Evolutionary conservation across 148 eudicot species (phyloP).

Genomic region (Nepenthes gracilis): DNA sequence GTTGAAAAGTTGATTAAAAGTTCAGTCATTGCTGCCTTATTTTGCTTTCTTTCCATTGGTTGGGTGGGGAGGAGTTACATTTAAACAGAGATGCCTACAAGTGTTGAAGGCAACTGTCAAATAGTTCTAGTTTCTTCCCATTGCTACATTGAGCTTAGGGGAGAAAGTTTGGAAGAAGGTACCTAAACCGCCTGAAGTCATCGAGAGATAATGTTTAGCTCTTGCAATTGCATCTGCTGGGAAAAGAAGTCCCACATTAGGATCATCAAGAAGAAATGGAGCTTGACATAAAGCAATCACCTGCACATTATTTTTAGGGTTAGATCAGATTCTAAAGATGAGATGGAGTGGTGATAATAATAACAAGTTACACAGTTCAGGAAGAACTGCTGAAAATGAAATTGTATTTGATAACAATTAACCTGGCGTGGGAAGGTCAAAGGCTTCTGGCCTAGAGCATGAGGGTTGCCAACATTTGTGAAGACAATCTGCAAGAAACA

Average conservation of each 20-base stretch:
- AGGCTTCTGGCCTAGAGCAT: slow-evolving; percentile 96
- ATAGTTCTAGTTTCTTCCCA: too few species aligned
- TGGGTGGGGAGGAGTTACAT: too few species aligned
- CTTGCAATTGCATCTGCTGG: slow-evolving; percentile 96
- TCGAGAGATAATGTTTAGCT: slow-evolving; percentile 82
- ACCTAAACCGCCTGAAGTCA: slow-evolving; percentile 96
- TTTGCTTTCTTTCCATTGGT: too few species aligned
- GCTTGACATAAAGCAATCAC: slow-evolving; percentile 98
- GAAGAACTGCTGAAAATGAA: slow-evolving; percentile 2
- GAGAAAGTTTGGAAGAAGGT: slow-evolving; percentile 3
- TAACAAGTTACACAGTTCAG: not conserved
- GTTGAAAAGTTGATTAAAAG: too few species aligned
- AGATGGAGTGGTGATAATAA: not conserved
- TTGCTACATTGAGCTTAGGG: too few species aligned
- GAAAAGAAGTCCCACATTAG: slow-evolving; percentile 84
- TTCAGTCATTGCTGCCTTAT: too few species aligned
- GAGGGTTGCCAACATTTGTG: slow-evolving; percentile 98
- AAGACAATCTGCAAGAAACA: slow-evolving; percentile 63
- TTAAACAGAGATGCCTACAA: too few species aligned
- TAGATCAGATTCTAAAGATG: not conserved
- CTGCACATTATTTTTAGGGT: slow-evolving; percentile 25
- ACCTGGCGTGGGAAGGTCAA: slow-evolving; percentile 98
- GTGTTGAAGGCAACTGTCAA: too few species aligned
- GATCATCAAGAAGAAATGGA: slow-evolving; percentile 96
- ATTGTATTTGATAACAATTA: slow-evolving; percentile 2